Evolutionary conservation across 2,329 filamentous ascomycete species (phyloP).

Genomic region (Venturia carpophila): DNA sequence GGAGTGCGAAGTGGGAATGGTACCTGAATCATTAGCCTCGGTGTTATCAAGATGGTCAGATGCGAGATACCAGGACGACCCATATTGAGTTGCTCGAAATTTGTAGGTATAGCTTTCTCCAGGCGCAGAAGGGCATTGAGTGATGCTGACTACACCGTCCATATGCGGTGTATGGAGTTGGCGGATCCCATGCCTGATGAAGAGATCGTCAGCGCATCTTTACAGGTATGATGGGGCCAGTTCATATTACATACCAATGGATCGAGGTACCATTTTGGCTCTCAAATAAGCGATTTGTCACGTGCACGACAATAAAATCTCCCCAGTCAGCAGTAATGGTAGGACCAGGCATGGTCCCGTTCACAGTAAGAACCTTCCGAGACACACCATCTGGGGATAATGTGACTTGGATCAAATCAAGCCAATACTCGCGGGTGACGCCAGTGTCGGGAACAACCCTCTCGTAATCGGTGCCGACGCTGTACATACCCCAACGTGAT

Average conservation of each 20-base stretch:
- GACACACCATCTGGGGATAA: constrained; percentile 27
- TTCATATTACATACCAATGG: constrained; percentile 17
- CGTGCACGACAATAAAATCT: constrained; percentile 18
- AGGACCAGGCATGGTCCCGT: constrained; percentile 19
- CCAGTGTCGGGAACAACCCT: constrained; percentile 26
- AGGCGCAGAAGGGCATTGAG: constrained; percentile 19
- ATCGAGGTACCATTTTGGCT: constrained; percentile 19
- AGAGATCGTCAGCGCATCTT: constrained; percentile 26
- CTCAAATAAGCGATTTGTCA: constrained; percentile 18
- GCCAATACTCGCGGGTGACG: constrained; percentile 28
- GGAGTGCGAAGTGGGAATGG: constrained; percentile 28
- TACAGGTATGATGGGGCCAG: neutral
- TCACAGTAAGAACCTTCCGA: constrained; percentile 25
- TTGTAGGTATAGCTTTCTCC: constrained; percentile 27
- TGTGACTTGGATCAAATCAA: constrained; percentile 20
- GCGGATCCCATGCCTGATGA: constrained; percentile 27
- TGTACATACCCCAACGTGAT: constrained; percentile 19
- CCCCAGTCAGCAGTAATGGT: constrained; percentile 19
- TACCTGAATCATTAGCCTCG: constrained; percentile 19
- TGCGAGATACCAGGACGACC: constrained; percentile 20
- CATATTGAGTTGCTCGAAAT: constrained; percentile 35
- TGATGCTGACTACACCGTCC: constrained; percentile 19
- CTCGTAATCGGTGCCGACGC: constrained; percentile 16
- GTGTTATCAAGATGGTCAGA: neutral
- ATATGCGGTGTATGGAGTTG: constrained; percentile 7